Conservation (phyloP, 1,284 basidiomycete species). For the Sparassis latifolia region DNA sequence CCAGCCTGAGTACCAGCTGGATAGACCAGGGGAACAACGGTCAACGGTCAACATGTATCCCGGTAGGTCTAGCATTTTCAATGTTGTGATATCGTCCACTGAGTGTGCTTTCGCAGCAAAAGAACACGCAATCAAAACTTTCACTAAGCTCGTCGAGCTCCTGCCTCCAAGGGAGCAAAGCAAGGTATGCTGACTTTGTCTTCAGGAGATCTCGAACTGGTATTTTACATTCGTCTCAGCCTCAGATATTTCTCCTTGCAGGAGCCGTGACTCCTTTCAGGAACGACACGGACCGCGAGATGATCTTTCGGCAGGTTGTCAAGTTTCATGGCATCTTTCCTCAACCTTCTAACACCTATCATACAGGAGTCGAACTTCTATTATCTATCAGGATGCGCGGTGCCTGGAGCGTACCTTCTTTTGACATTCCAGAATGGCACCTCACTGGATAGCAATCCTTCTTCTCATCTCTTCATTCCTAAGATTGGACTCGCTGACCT, state of each 20-base stretch:
- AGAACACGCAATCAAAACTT: conserved; percentile 46
- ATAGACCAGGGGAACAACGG: background rate
- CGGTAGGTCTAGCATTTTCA: background rate
- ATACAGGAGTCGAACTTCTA: conserved; percentile 80
- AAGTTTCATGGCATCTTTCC: background rate
- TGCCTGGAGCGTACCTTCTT: conserved; percentile 68
- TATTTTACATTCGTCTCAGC: conserved; percentile 27
- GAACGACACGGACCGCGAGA: conserved; percentile 86
- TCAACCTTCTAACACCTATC: background rate
- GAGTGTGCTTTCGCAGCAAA: conserved; percentile 24
- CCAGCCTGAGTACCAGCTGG: background rate
- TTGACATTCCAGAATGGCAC: conserved; percentile 48
- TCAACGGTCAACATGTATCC: conserved; percentile 8
- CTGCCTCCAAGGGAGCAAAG: conserved; percentile 40
- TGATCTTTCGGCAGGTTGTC: conserved; percentile 56
- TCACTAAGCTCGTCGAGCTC: conserved; percentile 39
- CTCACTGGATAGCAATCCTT: conserved; percentile 37
- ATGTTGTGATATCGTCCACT: too few species aligned
- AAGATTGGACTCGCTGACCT: conserved; percentile 65
- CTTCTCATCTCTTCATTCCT: conserved; percentile 70
- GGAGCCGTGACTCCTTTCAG: conserved; percentile 59
- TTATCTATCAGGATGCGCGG: conserved; percentile 76
- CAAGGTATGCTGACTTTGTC: conserved; percentile 35
- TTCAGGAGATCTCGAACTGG: background rate
- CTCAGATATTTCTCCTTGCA: conserved; percentile 57